phyloP scores from a whole-genome alignment of 768 basidiomycete species.

The Panus rudis region DNA sequence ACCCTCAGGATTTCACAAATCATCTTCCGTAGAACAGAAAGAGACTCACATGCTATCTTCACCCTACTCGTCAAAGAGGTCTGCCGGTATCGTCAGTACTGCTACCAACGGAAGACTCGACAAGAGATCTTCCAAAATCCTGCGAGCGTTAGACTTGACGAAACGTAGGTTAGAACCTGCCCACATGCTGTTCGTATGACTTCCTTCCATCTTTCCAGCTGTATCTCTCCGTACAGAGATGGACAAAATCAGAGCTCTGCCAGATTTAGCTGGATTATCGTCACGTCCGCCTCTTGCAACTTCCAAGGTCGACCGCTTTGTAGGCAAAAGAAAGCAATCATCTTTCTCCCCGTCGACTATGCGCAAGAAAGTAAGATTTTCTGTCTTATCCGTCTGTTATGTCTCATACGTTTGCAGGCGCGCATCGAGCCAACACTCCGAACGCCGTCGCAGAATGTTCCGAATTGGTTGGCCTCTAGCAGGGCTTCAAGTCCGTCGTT shows the following conservation, averaged over 20 bases:
- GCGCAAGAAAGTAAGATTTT: too few relatives aligned
- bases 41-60: neutral
- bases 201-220: slow-evolving; percentile 3
- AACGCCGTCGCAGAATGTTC: too few relatives aligned
- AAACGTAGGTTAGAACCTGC: slow-evolving; percentile 11
- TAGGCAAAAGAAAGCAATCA: too few relatives aligned
- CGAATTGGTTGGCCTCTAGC: too few relatives aligned
- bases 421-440: too few relatives aligned
- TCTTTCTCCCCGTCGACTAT: too few relatives aligned
- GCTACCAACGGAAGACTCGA: slow-evolving; percentile 11
- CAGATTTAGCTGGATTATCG: slow-evolving; percentile 14
- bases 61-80: too few relatives aligned
- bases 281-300: neutral
- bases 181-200: neutral
- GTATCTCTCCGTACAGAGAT: slow-evolving; percentile 11
- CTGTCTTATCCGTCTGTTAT: too few relatives aligned
- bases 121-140: slow-evolving; percentile 7
- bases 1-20: neutral
- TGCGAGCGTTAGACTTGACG: slow-evolving; percentile 10
- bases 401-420: too few relatives aligned
- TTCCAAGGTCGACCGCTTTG: too few relatives aligned
- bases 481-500: too few relatives aligned
- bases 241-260: slow-evolving; percentile 9
- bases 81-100: too few relatives aligned
- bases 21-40: neutral